A percentile compares a stretch with the other conserved stretches of the same genome.
These are phyloP conservation scores for Fragilaria radians DNA, from an alignment of 108 stramenopile species.

Conservation along the genomic window DNA sequence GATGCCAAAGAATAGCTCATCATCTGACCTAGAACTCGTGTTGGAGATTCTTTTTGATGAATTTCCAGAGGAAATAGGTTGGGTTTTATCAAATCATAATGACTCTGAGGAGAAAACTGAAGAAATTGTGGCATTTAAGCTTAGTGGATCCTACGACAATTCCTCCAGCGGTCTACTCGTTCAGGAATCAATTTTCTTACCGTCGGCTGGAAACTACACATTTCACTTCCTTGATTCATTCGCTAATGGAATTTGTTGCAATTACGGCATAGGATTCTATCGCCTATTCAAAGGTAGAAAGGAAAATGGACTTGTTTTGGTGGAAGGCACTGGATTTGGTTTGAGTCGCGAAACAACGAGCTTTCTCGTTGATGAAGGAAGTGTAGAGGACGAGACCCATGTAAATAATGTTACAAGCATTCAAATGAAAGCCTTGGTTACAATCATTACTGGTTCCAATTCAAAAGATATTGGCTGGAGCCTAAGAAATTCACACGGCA, in stretches of 20 bases:
- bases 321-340: neutral
- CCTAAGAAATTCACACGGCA: neutral
- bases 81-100: neutral
- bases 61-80: conserved; percentile 6
- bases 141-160: neutral
- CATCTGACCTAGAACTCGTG: neutral
- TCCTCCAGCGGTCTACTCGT: neutral
- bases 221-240: neutral
- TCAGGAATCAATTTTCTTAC: neutral
- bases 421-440: neutral
- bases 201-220: neutral
- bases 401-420: no score
- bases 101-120: neutral
- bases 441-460: neutral
- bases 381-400: no score
- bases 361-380: neutral
- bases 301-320: neutral
- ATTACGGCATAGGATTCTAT: conserved; percentile 3
- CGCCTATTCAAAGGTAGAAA: neutral
- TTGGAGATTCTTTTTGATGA: conserved; percentile 1
- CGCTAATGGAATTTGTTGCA: conserved; percentile 6
- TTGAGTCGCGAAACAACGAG: neutral
- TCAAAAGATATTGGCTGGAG: neutral
- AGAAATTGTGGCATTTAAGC: neutral
- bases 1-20: neutral